These are phyloP conservation scores for Flaveria brownii DNA, from an alignment of 129 eudicot genomes.

Conservation along the genomic window DNA sequence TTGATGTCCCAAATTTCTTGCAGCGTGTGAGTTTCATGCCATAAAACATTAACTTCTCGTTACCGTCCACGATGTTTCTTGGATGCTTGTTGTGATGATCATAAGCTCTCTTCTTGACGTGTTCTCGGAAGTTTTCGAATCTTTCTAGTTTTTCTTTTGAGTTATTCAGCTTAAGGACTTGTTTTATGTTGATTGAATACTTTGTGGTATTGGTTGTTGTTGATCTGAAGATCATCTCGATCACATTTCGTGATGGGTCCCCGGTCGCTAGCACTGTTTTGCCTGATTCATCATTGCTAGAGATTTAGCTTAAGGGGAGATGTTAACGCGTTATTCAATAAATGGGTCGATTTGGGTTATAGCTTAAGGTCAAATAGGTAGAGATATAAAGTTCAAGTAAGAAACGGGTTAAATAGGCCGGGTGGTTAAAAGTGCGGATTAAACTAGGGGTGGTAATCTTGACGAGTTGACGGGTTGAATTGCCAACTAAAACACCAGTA, in stretches of 20 bases:
- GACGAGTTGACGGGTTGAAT: not conserved
- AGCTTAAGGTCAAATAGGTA: not conserved
- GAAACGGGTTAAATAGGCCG: not conserved
- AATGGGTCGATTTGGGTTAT: slow-evolving; percentile 6
- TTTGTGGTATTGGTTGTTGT: slow-evolving; percentile 28
- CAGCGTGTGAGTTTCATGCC: slow-evolving; percentile 38
- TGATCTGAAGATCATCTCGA: slow-evolving; percentile 47
- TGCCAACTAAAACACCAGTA: not conserved
- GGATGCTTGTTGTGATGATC: slow-evolving; percentile 38
- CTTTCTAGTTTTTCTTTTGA: slow-evolving; percentile 44
- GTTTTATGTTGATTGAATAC: slow-evolving; percentile 34
- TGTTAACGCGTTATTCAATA: not conserved
- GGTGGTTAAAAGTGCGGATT: not conserved
- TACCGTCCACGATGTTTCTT: slow-evolving; percentile 57
- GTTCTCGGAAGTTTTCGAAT: slow-evolving; percentile 47
- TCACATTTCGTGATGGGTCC: slow-evolving; percentile 52
- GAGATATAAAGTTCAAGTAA: not conserved
- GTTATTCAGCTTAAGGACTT: slow-evolving; percentile 41
- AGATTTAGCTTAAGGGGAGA: not conserved
- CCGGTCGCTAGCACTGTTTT: slow-evolving; percentile 40
- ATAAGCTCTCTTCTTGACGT: slow-evolving; percentile 41
- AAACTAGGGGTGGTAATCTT: not conserved
- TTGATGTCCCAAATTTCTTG: slow-evolving; percentile 27
- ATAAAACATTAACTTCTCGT: slow-evolving; percentile 51
- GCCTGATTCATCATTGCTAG: not conserved